These are phyloP conservation scores for Selenicereus undatus DNA, from an alignment of 148 eudicot species.

Conservation along the genomic window DNA sequence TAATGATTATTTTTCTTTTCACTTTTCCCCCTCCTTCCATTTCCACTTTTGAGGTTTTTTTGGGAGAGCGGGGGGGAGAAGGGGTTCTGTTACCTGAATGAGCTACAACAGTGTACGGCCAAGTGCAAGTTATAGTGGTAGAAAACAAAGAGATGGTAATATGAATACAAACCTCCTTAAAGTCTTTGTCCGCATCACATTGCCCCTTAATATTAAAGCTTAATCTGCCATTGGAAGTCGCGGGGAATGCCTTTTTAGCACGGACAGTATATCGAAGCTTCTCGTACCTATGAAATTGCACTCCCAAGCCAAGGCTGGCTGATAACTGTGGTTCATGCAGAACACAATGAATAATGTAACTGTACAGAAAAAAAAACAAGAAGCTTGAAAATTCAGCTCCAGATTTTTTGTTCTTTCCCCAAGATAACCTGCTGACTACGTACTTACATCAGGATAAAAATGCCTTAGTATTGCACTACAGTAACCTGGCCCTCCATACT, in stretches of 20 bases:
- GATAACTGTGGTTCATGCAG: slow-evolving; percentile 40
- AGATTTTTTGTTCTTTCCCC: neutral
- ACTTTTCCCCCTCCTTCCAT: neutral
- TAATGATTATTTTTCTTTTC: neutral
- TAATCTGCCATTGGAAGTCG: slow-evolving; percentile 49
- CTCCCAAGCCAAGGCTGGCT: slow-evolving; percentile 66
- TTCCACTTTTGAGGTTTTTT: too few relatives aligned
- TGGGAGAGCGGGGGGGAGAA: too few relatives aligned
- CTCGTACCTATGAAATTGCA: slow-evolving; percentile 49
- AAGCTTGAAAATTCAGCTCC: slow-evolving; percentile 1
- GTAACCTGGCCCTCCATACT: slow-evolving; percentile 56
- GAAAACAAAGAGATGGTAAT: neutral
- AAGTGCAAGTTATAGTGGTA: neutral
- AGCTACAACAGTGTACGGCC: neutral
- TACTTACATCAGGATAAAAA: slow-evolving; percentile 51
- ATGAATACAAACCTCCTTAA: slow-evolving; percentile 50
- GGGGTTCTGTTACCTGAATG: neutral
- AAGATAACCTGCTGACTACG: neutral
- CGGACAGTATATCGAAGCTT: slow-evolving; percentile 55
- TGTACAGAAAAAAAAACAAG: neutral
- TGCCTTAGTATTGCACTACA: slow-evolving; percentile 54
- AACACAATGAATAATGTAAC: neutral
- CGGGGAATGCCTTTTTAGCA: slow-evolving; percentile 72
- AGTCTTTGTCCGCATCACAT: slow-evolving; percentile 56
- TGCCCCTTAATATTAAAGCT: slow-evolving; percentile 70